A percentile compares a stretch with the other conserved stretches of the same genome.
Conservation (phyloP, 2,329 filamentous ascomycete species). For the Colletotrichum sp. region DNA sequence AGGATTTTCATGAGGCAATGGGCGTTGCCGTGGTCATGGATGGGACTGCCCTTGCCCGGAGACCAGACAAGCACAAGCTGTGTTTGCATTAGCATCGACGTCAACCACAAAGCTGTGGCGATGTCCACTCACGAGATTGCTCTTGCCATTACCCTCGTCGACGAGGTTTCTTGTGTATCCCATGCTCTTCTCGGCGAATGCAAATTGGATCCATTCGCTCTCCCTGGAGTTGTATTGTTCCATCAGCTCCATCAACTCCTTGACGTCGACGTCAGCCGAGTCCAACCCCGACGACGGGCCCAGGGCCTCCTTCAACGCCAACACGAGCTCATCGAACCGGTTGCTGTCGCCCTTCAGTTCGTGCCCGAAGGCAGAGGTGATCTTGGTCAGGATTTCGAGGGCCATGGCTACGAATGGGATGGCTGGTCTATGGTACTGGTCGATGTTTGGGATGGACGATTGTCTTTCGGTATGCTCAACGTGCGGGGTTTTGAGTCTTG, state of each 20-base stretch:
- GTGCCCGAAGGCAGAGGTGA: slow-evolving; percentile 22
- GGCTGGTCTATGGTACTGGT: not conserved
- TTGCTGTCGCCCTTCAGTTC: slow-evolving; percentile 31
- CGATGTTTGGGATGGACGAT: slow-evolving; percentile 5
- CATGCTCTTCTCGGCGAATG: slow-evolving; percentile 71
- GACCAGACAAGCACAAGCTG: slow-evolving; percentile 90
- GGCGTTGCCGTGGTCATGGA: slow-evolving; percentile 88
- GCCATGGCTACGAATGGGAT: slow-evolving; percentile 32
- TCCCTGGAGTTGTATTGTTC: slow-evolving; percentile 71
- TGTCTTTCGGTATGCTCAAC: not conserved
- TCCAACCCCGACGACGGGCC: slow-evolving; percentile 83
- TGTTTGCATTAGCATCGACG: slow-evolving; percentile 21
- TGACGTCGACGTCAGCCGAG: slow-evolving; percentile 80
- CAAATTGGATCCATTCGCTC: slow-evolving; percentile 76
- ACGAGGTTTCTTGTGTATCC: slow-evolving; percentile 89
- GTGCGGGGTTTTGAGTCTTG: slow-evolving; percentile 17
- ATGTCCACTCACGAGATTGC: slow-evolving; percentile 65
- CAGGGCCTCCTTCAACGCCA: slow-evolving; percentile 74
- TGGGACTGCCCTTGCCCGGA: slow-evolving; percentile 80
- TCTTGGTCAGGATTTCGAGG: slow-evolving; percentile 34
- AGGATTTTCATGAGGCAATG: slow-evolving; percentile 94
- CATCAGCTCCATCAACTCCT: slow-evolving; percentile 76
- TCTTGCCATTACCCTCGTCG: slow-evolving; percentile 84
- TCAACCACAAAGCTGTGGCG: slow-evolving; percentile 30
- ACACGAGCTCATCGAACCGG: slow-evolving; percentile 73